Percentiles rank a stretch among this genome's conserved stretches.
Evolutionary conservation across 2,329 filamentous ascomycete genomes (phyloP).

Genomic region (Aspergillus caelatus): DNA sequence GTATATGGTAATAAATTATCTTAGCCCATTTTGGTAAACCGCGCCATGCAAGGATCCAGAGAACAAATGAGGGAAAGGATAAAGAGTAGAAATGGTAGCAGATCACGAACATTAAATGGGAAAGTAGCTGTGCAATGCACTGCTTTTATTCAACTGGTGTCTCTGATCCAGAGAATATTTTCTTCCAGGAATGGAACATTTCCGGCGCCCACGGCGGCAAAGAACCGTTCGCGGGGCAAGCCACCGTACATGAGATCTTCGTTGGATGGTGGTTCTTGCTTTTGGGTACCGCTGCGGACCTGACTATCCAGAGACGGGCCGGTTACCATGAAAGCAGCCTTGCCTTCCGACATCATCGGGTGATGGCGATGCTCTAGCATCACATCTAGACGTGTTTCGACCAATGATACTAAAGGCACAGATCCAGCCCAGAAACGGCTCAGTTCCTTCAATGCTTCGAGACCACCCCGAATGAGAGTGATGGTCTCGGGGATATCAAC

Average conservation of each 20-base stretch:
- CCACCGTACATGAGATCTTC: constrained; percentile 50
- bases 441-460: constrained; percentile 60
- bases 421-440: constrained; percentile 63
- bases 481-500: constrained; percentile 56
- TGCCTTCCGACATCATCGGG: constrained; percentile 36
- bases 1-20: neutral
- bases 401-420: constrained; percentile 52
- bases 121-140: neutral
- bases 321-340: constrained; percentile 40
- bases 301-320: constrained; percentile 44
- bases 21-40: constrained; percentile 14
- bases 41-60: constrained; percentile 8
- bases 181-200: constrained; percentile 27
- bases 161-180: constrained; percentile 32
- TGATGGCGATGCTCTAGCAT: constrained; percentile 43
- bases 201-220: constrained; percentile 35
- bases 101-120: neutral
- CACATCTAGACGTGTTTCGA: constrained; percentile 51
- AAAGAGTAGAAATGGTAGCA: neutral
- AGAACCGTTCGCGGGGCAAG: constrained; percentile 30
- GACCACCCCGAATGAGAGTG: constrained; percentile 56
- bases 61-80: neutral
- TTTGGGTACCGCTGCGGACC: constrained; percentile 31
- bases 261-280: constrained; percentile 24
- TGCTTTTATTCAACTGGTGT: constrained; percentile 12